Percentiles rank a stretch among this genome's conserved stretches.
These are phyloP conservation scores for Pichia sp. DNA, from an alignment of 1,139 yeast species.

Conservation along the genomic window DNA sequence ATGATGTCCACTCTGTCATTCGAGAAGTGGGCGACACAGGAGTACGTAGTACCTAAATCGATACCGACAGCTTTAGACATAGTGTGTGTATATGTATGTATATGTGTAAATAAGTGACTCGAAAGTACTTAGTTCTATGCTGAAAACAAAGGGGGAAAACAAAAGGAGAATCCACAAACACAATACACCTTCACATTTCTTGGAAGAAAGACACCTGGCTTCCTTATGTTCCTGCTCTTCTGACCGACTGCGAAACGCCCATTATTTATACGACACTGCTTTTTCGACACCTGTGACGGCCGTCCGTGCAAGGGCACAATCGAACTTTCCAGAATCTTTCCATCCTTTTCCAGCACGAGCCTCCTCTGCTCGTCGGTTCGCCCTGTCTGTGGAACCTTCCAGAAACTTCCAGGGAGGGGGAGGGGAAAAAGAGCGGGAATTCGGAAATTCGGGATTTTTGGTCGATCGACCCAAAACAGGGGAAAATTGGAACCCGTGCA, in stretches of 20 bases:
- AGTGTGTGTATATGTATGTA: constrained; percentile 27
- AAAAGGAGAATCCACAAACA: no score
- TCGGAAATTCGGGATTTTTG: no score
- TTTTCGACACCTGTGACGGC: not conserved
- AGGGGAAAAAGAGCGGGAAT: no score
- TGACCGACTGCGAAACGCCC: not conserved
- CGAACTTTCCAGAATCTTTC: constrained; percentile 1
- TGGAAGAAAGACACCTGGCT: not conserved
- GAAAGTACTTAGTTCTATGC: not conserved
- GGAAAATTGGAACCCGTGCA: not conserved
- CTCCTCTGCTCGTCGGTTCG: not conserved
- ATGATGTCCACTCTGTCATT: constrained; percentile 79
- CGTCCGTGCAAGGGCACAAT: not conserved
- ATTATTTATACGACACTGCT: not conserved
- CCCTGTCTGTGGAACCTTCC: not conserved
- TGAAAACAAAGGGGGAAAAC: not conserved
- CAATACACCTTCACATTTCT: no score
- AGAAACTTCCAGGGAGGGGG: not conserved
- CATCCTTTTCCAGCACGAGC: constrained; percentile 5
- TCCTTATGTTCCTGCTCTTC: not conserved
- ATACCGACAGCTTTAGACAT: constrained; percentile 98
- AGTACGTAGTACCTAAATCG: constrained; percentile 97
- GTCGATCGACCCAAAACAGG: not conserved
- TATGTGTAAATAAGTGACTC: constrained; percentile 2
- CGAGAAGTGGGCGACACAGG: constrained; percentile 90